Conservation (phyloP, 331 rosid genomes). For the Malus hybrid region DNA sequence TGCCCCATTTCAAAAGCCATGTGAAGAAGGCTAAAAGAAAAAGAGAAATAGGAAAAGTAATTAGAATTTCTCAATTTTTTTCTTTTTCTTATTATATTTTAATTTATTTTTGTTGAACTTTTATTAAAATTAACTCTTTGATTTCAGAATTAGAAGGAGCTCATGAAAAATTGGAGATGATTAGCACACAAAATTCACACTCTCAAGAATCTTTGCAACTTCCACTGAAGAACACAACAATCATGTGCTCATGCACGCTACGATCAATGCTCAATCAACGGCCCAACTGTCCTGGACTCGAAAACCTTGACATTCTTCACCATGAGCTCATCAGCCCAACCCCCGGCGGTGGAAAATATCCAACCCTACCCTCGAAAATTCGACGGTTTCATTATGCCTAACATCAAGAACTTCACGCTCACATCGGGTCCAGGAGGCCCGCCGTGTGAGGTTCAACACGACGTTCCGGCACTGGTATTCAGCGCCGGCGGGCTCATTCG, state of each 20-base stretch:
- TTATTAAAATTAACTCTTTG: background rate
- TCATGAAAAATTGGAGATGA: background rate
- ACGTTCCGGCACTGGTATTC: conserved; percentile 18
- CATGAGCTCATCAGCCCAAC: background rate
- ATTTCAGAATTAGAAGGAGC: background rate
- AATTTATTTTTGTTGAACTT: background rate
- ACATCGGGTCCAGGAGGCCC: conserved; percentile 3
- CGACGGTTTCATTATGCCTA: conserved; percentile 14
- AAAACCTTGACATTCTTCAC: conserved; percentile 7
- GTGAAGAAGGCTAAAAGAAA: no score
- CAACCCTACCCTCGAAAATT: conserved; percentile 27
- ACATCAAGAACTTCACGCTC: conserved; percentile 18
- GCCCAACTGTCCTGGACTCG: conserved; percentile 24
- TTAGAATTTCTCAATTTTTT: no score
- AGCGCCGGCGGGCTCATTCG: conserved; percentile 8
- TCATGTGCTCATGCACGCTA: conserved; percentile 2
- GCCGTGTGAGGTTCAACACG: conserved; percentile 15
- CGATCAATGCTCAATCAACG: conserved; percentile 22
- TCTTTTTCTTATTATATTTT: background rate
- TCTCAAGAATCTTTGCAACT: background rate
- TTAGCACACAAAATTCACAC: background rate
- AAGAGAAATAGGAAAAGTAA: no score
- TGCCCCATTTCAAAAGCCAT: no score
- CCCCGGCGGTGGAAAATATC: background rate
- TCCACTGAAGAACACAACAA: background rate